Evolutionary conservation across 495 filamentous ascomycete genomes (phyloP), one percentile per base, ranked within the genome.

Genomic region (Podospora pseudocomata): DNA sequence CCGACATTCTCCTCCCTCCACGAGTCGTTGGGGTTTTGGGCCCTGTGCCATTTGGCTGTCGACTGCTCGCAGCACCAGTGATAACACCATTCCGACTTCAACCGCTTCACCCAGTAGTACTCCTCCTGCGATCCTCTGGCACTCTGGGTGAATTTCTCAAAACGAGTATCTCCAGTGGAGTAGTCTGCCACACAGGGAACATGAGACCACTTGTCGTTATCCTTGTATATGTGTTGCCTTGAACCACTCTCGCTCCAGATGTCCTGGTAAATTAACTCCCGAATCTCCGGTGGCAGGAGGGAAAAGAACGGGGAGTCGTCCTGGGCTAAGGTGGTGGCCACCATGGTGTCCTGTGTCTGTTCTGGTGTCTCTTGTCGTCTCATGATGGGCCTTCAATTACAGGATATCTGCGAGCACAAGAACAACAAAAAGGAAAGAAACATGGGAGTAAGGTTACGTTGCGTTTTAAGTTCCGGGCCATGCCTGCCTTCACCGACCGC

Each of bases 41-140:
- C 28, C 2, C 18, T 19, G 54, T 32, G 18, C 53, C 39, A 28
- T 55, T 49, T 26, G 15, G 58, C 1, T 13, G 7, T 16, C 32
- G 63, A 59, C 65, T 74, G 71, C 59, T 74, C 70, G 56, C 74
- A 76, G 3, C 64, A 65, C 70, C 73, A 75, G 63, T 77, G 75
- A 20, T 70, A 16, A 32, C 68, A 72, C 73, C 73, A 77, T 2
- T 74, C 68, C 6, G 71, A 71, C 64, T 34, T 65, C 15, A 75
- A 61, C 0, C 75, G 71, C 0, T 34, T 34, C 1, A 30, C 34
- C 73, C 73, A 77, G 2, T 44, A 3, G 9, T 27, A 15, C 32
- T 44, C 44, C 19, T 66, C 70, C 3, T 15, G n/a, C 3, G 68
- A 66, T 2, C 20, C 49, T 20, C 55, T 13, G 9, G 53, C 18